Conservation (phyloP, 352 stramenopile genomes). For the Plasmopara viticola region DNA sequence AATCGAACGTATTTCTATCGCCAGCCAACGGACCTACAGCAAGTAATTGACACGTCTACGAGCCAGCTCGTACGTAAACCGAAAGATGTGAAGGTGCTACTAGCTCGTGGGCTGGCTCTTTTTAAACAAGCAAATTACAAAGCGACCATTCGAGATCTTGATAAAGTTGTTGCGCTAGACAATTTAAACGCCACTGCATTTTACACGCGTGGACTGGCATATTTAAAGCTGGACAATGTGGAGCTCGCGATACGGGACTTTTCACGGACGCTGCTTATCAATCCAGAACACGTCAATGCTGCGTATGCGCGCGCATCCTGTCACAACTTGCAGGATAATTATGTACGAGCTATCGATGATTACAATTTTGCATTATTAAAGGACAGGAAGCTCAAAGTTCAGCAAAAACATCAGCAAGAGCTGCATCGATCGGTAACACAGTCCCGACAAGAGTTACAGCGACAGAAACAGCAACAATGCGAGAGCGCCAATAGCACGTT, state of each 20-base stretch:
- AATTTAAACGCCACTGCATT: slow-evolving; percentile 38
- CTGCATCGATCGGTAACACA: slow-evolving; percentile 20
- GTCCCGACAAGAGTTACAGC: slow-evolving; percentile 19
- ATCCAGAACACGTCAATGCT: slow-evolving; percentile 85
- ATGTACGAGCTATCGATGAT: slow-evolving; percentile 83
- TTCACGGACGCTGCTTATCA: slow-evolving; percentile 54
- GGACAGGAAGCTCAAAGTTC: slow-evolving; percentile 57
- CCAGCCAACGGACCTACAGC: slow-evolving; percentile 60
- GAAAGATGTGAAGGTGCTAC: slow-evolving; percentile 54
- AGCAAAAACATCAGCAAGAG: slow-evolving; percentile 29
- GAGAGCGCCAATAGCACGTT: slow-evolving; percentile 15
- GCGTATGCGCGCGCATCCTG: slow-evolving; percentile 81
- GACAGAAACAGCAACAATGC: slow-evolving; percentile 21
- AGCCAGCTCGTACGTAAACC: slow-evolving; percentile 56
- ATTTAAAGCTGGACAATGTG: slow-evolving; percentile 59
- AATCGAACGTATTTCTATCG: slow-evolving; percentile 78
- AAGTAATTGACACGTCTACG: slow-evolving; percentile 67
- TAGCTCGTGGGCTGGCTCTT: slow-evolving; percentile 65
- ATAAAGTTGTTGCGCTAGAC: slow-evolving; percentile 39
- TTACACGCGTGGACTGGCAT: slow-evolving; percentile 70
- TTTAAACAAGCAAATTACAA: slow-evolving; percentile 69
- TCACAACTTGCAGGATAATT: slow-evolving; percentile 83
- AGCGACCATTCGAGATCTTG: slow-evolving; percentile 54
- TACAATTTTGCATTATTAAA: slow-evolving; percentile 85
- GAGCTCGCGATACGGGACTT: slow-evolving; percentile 83